Percentiles rank a stretch among this genome's conserved stretches.
Evolutionary conservation across 2,329 filamentous ascomycete genomes (phyloP).

Genomic region (Diaporthe sp.): DNA sequence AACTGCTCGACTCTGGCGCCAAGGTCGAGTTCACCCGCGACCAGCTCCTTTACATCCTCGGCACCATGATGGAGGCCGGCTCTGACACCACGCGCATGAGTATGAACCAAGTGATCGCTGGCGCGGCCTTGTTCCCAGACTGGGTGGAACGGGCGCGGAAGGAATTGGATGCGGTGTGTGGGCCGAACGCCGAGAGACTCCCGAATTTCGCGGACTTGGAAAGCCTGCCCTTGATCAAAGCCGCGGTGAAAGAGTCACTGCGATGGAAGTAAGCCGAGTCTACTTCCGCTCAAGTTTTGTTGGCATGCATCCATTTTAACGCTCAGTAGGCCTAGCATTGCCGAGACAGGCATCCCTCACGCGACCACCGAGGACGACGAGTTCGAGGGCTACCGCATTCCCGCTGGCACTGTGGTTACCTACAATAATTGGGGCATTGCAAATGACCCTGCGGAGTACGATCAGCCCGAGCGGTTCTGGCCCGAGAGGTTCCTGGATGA

Average conservation of each 20-base stretch:
- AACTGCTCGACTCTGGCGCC: constrained; percentile 5
- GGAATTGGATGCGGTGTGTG: not conserved
- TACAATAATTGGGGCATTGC: constrained; percentile 9
- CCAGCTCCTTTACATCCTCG: constrained; percentile 1
- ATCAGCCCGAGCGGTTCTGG: constrained; percentile 3
- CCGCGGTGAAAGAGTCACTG: not conserved
- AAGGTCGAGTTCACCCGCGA: not conserved
- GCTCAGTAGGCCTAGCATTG: not conserved
- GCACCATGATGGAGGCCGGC: not conserved
- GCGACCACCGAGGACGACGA: constrained; percentile 3
- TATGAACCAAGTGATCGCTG: constrained; percentile 3
- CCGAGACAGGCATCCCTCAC: constrained; percentile 1
- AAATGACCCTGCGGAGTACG: not conserved
- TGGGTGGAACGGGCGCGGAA: constrained; percentile 1
- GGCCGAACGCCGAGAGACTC: not conserved
- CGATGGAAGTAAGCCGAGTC: not conserved
- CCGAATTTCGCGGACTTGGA: not conserved
- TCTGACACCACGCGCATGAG: not conserved
- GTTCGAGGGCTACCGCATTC: constrained; percentile 5
- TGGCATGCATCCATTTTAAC: too few species aligned
- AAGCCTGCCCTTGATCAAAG: constrained; percentile 5
- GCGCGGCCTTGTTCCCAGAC: constrained; percentile 1
- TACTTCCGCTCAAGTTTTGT: too few species aligned
- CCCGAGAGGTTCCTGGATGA: constrained; percentile 3
- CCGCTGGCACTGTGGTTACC: constrained; percentile 5